These are phyloP conservation scores for Kitagawia praeruptora DNA, from an alignment of 129 eudicot species.

Conservation along the genomic window DNA sequence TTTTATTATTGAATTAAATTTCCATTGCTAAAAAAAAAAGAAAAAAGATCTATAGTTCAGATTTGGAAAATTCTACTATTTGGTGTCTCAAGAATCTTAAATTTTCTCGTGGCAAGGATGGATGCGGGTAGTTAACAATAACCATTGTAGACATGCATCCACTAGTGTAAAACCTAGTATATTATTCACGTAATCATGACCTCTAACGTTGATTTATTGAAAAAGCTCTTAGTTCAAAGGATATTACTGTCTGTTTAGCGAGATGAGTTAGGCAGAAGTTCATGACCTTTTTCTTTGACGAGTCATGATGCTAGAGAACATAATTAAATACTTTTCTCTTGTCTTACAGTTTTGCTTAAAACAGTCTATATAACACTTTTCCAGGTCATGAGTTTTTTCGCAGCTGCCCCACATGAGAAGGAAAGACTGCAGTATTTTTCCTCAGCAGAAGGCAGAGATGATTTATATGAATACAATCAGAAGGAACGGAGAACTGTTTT, in stretches of 20 bases:
- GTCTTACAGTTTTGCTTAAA: too few relatives aligned
- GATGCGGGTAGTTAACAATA: background rate
- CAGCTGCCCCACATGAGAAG: constrained; percentile 86
- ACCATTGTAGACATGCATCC: background rate
- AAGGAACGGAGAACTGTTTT: constrained; percentile 86
- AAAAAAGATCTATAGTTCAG: too few relatives aligned
- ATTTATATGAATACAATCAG: constrained; percentile 80
- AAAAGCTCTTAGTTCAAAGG: background rate
- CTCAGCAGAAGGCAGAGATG: constrained; percentile 98
- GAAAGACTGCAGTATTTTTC: constrained; percentile 90
- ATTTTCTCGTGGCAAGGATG: background rate
- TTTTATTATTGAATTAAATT: too few relatives aligned
- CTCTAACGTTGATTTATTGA: too few relatives aligned
- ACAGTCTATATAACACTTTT: background rate
- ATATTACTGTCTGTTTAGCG: background rate
- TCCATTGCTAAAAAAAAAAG: too few relatives aligned
- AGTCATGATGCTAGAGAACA: background rate
- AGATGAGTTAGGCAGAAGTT: background rate
- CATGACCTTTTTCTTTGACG: background rate
- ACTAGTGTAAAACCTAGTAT: background rate
- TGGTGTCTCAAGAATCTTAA: too few relatives aligned
- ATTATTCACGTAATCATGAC: background rate
- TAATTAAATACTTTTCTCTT: background rate
- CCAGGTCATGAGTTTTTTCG: constrained; percentile 89
- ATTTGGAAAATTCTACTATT: too few relatives aligned